Base-by-base conservation (phyloP, 169 alveolate genomes). In the Plasmodium fragile region DNA sequence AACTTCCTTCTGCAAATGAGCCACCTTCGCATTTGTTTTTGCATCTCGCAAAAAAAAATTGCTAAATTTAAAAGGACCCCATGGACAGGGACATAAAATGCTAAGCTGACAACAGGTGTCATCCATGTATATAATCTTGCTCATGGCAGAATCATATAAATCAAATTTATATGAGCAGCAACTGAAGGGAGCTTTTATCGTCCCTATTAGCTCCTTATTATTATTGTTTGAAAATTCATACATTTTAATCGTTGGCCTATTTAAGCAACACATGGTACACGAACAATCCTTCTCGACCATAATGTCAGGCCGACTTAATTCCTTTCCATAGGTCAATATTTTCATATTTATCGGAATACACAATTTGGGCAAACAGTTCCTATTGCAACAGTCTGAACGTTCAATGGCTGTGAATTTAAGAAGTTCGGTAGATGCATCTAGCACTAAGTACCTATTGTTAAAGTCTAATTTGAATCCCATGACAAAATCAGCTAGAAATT, bases 211-310 rank as follows among this genome's bases (percentile, higher is more conserved):
- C 80, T 75, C 69, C 80, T 75, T 85, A 53, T 85, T 85, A 85
- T 85, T 85, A 85, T 85, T 85, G 65, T 85, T 72, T 85, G 93
- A 85, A 85, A 49, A 85, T 34, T 73, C 93, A 75, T 85, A 85
- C 93, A 85, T 85, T 85, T 39, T 85, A 49, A 85, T 85, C 41
- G 84, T 73, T 32, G 93, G 93, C 75, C 93, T 85, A 49, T 85
- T 85, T 73, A 85, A 85, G 45, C 93, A 85, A 3, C 25, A 36
- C 22, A 85, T 28, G 28, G 93, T 85, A 85, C 79, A 85, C 28
- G 93, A 28, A 32, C 93, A 85, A 65, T 85, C 93, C 41, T 85
- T 85, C 79, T 85, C 93, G 25, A 85, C 45, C 69, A 85, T 3
- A 85, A 85, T 30, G 59, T 85, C 93, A 45, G 93, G 93, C 65